phyloP scores from a whole-genome alignment of 2,329 filamentous ascomycete genomes.

The Lojkania enalia region DNA sequence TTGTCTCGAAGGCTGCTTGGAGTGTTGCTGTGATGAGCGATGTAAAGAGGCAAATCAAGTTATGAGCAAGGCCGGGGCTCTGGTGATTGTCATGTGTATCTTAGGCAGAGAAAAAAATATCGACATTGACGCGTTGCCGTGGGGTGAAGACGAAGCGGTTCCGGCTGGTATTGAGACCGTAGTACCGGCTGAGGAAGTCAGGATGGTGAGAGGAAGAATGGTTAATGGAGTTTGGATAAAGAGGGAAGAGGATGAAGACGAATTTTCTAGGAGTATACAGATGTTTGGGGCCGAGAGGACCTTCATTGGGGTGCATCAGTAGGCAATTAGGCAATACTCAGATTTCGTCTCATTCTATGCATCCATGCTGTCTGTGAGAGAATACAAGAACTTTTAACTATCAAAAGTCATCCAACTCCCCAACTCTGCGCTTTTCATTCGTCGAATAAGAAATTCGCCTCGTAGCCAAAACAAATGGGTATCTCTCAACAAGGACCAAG shows the following conservation, averaged over 20 bases:
- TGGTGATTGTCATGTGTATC: constrained; percentile 77
- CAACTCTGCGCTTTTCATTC: too few relatives aligned
- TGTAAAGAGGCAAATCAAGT: constrained; percentile 89
- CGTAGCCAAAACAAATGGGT: too few relatives aligned
- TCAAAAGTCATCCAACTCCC: too few relatives aligned
- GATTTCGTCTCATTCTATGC: too few relatives aligned
- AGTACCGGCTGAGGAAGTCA: constrained; percentile 70
- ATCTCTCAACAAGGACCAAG: too few relatives aligned
- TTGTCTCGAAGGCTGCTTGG: constrained; percentile 80
- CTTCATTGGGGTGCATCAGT: constrained; percentile 37
- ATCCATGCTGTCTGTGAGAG: too few relatives aligned
- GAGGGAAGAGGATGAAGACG: constrained; percentile 39
- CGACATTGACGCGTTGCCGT: constrained; percentile 81
- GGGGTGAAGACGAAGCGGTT: constrained; percentile 72
- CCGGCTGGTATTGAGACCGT: constrained; percentile 82
- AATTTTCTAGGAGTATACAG: constrained; percentile 36
- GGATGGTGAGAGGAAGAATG: constrained; percentile 45
- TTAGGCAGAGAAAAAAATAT: constrained; percentile 75
- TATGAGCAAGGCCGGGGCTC: constrained; percentile 88
- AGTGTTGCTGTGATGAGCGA: constrained; percentile 83
- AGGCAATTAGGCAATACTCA: neutral
- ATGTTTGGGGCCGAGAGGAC: constrained; percentile 40
- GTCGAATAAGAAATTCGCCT: too few relatives aligned
- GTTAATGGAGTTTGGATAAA: constrained; percentile 49
- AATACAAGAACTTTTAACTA: too few relatives aligned